A percentile compares a stretch with the other conserved stretches of the same genome.
Evolutionary conservation across 371 early-diverging fungal species (phyloP).

Genomic region (Massospora cicadina): DNA sequence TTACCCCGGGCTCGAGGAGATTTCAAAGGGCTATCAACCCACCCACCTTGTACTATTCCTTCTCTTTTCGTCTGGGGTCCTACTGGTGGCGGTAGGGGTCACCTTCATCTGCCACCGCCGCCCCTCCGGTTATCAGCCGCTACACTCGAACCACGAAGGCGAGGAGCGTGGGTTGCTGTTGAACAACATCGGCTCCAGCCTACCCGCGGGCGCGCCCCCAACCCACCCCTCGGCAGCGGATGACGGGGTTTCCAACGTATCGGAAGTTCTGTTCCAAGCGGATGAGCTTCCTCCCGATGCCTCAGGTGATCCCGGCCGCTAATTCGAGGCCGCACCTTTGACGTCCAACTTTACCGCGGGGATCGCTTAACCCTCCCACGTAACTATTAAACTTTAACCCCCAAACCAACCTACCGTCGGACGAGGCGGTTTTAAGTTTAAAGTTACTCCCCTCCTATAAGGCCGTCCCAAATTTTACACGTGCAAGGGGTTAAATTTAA

Average conservation of each 20-base stretch:
- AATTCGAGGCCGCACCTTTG: too few species aligned
- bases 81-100: background rate
- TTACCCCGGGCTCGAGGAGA: background rate
- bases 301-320: too few species aligned
- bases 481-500: too few species aligned
- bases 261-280: background rate
- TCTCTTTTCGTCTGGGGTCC: background rate
- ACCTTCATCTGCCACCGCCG: background rate
- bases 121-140: background rate
- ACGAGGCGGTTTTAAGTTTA: too few species aligned
- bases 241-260: background rate
- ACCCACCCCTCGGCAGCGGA: background rate
- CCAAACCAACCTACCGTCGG: too few species aligned
- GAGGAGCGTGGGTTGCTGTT: background rate
- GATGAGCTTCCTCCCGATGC: too few species aligned
- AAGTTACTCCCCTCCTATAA: too few species aligned
- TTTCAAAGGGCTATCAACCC: background rate
- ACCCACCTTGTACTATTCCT: background rate
- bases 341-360: too few species aligned
- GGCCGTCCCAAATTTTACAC: too few species aligned
- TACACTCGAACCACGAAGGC: background rate
- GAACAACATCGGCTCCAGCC: background rate
- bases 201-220: background rate
- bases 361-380: too few species aligned
- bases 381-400: too few species aligned